Base-by-base conservation (phyloP, 179 eudicot species). In the Vitellaria paradoxa region DNA sequence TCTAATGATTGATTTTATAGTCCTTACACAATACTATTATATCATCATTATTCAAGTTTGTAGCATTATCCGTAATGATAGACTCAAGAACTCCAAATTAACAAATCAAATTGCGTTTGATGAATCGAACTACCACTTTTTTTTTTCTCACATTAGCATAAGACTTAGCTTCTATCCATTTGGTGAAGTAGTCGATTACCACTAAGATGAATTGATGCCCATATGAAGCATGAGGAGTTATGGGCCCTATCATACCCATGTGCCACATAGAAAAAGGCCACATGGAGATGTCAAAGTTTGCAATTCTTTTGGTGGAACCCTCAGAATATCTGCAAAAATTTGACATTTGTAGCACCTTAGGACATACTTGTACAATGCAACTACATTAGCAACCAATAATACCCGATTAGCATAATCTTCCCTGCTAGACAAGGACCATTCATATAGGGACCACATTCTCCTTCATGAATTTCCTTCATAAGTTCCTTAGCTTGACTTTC, bases 181-280 rank as follows among this genome's bases (percentile, higher is more conserved):
- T n/a, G n/a, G n/a, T n/a, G n/a, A 61, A 74, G 17, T 74, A 74
- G 55, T 61, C 77, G 9, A 74, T 74, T 6, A 12, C 68, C 1
- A 61, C 68, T 4, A 75, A 46, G 1, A 75, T 75, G 21, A 40
- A 76, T 0, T 9, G 24, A 53, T 76, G 78, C 0, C 71, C 62
- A 21, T 66, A 65, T 6, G 78, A 63, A 2, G 63, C 49, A 3
- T 50, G 24, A 0, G 72, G 78, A 0, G 37, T 47, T 0, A 76
- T 76, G 0, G 26, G 24, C 3, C 72, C 46, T 6, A 76, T 76
- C 26, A 76, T 8, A n/a, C 24, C 50, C 7, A 73, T 57, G 6
- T 47, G n/a, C 24, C 21, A 73, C 8, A n/a, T 20, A 0, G 66
- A 30, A 13, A 26, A 26, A 40, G 66, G 24, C 65, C n/a, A n/a